These are phyloP conservation scores for Brassica cretica DNA, from an alignment of 345 rosid genomes.

Conservation along the genomic window DNA sequence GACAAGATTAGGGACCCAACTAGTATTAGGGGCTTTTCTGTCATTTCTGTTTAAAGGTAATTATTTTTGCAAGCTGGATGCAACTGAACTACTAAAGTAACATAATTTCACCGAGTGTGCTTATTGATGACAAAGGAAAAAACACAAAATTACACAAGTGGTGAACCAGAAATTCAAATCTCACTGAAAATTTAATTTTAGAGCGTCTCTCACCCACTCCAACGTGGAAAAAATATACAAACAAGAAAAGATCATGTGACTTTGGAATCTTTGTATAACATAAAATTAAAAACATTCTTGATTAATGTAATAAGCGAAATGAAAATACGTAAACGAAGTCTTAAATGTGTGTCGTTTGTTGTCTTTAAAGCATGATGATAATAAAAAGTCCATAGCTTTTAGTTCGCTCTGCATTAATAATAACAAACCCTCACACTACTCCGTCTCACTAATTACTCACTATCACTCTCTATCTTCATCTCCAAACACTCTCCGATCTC, in stretches of 20 bases:
- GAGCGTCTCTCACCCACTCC: conserved; percentile 16
- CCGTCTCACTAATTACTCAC: too few relatives aligned
- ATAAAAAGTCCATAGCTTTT: background rate
- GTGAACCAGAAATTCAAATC: conserved; percentile 24
- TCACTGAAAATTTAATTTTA: background rate
- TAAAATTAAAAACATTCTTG: conserved; percentile 10
- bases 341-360: background rate
- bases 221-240: conserved; percentile 5
- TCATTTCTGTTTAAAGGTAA: background rate
- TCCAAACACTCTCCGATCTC: conserved; percentile 27
- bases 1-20: background rate
- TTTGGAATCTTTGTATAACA: conserved; percentile 1
- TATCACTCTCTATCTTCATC: conserved; percentile 13
- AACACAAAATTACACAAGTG: background rate
- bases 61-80: conserved; percentile 28
- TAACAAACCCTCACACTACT: background rate
- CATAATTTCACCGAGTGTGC: background rate
- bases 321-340: background rate
- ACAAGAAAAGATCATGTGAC: conserved; percentile 4
- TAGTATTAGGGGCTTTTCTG: background rate
- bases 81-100: background rate
- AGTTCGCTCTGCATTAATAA: background rate
- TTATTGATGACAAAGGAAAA: background rate
- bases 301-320: conserved; percentile 2
- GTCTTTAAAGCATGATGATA: background rate